A percentile compares a stretch with the other conserved stretches of the same genome.
phyloP scores from a whole-genome alignment of 2,329 filamentous ascomycete genomes.

The Xylaria sp. region DNA sequence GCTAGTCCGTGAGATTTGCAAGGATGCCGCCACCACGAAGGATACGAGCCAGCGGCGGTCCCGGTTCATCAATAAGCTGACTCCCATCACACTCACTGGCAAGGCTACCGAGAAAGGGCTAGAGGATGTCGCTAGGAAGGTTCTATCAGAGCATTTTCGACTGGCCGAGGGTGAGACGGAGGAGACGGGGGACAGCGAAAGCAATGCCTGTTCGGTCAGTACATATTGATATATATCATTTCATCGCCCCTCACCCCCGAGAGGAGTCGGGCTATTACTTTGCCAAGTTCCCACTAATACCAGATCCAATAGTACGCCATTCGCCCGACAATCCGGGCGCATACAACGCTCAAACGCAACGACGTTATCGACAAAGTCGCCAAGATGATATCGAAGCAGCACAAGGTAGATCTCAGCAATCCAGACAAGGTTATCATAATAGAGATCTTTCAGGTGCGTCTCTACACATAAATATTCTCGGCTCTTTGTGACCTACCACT shows the following conservation, averaged over 20 bases:
- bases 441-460: slow-evolving; percentile 79
- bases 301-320: slow-evolving; percentile 77
- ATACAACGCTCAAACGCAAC: slow-evolving; percentile 74
- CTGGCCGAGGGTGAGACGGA: slow-evolving; percentile 49
- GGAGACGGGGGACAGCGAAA: slow-evolving; percentile 33
- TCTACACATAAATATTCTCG: not conserved
- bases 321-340: slow-evolving; percentile 79
- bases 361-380: slow-evolving; percentile 78
- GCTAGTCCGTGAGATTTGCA: slow-evolving; percentile 65
- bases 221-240: slow-evolving; percentile 3
- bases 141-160: slow-evolving; percentile 72
- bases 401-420: slow-evolving; percentile 81
- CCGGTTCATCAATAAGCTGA: slow-evolving; percentile 70
- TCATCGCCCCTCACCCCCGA: not conserved
- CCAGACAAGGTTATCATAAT: slow-evolving; percentile 83
- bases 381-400: slow-evolving; percentile 69
- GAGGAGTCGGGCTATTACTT: too few species aligned
- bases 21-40: slow-evolving; percentile 60
- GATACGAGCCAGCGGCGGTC: slow-evolving; percentile 59
- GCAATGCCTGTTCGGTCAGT: slow-evolving; percentile 56
- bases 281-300: slow-evolving; percentile 25
- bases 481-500: not conserved
- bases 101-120: slow-evolving; percentile 77
- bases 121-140: slow-evolving; percentile 70
- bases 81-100: slow-evolving; percentile 59